Conservation (phyloP, 768 basidiomycete species). For the Naganishia antarctica region DNA sequence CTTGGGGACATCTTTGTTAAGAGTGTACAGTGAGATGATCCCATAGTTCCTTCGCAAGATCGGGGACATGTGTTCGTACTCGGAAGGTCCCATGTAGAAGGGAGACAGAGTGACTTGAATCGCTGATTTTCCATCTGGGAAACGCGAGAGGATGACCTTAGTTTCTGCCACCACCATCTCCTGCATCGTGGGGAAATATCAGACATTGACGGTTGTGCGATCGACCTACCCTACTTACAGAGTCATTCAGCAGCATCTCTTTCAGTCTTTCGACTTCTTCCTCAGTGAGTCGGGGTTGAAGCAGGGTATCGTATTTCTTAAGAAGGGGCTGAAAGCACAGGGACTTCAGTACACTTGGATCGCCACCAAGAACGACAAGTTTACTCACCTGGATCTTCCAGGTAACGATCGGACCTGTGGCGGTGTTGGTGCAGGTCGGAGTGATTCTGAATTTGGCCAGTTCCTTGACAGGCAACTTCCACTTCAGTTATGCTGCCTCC, state of each 20-base stretch:
- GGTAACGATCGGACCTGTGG: background rate
- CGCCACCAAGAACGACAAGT: background rate
- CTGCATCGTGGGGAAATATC: too few relatives aligned
- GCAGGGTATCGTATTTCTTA: background rate
- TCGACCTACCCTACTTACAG: background rate
- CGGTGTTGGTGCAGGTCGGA: background rate
- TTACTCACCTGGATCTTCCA: background rate
- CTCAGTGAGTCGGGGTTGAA: background rate
- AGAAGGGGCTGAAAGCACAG: background rate
- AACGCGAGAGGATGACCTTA: too few relatives aligned
- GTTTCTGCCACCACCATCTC: too few relatives aligned
- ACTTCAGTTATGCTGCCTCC: too few relatives aligned
- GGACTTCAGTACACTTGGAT: background rate
- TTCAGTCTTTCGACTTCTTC: background rate
- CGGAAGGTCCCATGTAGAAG: background rate
- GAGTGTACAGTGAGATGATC: background rate
- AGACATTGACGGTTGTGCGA: too few relatives aligned
- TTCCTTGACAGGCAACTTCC: background rate
- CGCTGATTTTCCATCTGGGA: too few relatives aligned
- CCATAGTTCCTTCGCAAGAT: background rate
- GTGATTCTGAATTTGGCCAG: background rate
- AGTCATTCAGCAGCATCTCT: background rate
- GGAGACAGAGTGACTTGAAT: background rate
- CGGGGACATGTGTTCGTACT: background rate
- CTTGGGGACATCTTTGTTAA: background rate